Evolutionary conservation across 495 filamentous ascomycete genomes (phyloP).

Genomic region (Aspergillus sclerotioniger): DNA sequence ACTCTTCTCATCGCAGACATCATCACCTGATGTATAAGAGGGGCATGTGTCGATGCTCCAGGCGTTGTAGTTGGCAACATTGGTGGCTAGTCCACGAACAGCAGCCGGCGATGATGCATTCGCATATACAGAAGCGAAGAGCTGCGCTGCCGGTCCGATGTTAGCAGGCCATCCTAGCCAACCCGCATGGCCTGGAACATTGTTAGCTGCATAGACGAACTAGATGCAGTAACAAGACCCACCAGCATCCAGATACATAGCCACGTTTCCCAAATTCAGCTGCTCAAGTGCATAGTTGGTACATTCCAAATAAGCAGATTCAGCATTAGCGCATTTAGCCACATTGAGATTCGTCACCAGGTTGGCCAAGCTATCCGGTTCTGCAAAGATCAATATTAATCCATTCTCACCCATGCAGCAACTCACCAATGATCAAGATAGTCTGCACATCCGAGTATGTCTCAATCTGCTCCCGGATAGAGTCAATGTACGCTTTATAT

Average conservation of each 20-base stretch:
- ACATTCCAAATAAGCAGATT: constrained; percentile 63
- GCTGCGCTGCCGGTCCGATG: constrained; percentile 65
- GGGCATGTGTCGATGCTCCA: constrained; percentile 49
- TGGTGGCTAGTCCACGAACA: constrained; percentile 72
- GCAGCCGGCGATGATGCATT: constrained; percentile 60
- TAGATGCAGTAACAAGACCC: constrained; percentile 4
- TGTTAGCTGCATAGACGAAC: not conserved
- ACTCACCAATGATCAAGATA: constrained; percentile 53
- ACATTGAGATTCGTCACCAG: constrained; percentile 71
- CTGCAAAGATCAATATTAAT: constrained; percentile 44
- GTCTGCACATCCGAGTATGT: constrained; percentile 32
- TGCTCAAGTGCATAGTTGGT: constrained; percentile 69
- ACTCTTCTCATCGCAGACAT: constrained; percentile 65
- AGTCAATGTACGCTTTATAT: constrained; percentile 74
- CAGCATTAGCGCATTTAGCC: constrained; percentile 60
- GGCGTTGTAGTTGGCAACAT: constrained; percentile 76
- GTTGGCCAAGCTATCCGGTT: constrained; percentile 80
- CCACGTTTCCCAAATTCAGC: constrained; percentile 73
- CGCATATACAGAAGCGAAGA: constrained; percentile 67
- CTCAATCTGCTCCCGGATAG: constrained; percentile 34
- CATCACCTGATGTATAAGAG: constrained; percentile 41
- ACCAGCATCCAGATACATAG: constrained; percentile 82
- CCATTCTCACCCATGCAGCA: constrained; percentile 35
- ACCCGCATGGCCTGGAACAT: constrained; percentile 46
- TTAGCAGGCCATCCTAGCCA: constrained; percentile 86